Evolutionary conservation across 2,329 filamentous ascomycete species (phyloP).

Genomic region (Ustulina deusta): DNA sequence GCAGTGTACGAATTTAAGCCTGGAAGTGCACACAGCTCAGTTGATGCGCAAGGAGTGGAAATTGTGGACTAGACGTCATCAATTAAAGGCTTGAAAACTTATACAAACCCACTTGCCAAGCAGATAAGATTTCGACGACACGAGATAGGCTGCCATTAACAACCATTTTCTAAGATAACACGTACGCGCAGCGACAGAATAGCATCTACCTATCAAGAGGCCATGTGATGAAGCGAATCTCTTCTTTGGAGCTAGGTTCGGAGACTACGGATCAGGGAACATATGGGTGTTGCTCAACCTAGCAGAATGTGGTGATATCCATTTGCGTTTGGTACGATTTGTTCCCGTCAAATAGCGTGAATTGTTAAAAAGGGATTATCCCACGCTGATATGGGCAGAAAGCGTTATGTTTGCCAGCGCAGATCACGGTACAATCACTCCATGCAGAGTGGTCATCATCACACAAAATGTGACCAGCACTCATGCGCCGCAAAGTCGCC

Average conservation of each 20-base stretch:
- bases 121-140: background rate
- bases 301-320: background rate
- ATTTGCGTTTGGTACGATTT: conserved; percentile 12
- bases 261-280: background rate
- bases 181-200: background rate
- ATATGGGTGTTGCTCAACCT: conserved; percentile 1
- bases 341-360: conserved; percentile 9
- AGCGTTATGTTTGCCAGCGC: conserved; percentile 18
- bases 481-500: conserved; percentile 36
- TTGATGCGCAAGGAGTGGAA: conserved; percentile 32
- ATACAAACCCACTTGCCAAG: conserved; percentile 5
- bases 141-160: background rate
- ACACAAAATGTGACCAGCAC: conserved; percentile 21
- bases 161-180: background rate
- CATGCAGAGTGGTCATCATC: conserved; percentile 16
- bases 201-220: background rate
- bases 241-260: background rate
- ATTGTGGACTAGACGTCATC: conserved; percentile 47
- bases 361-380: background rate
- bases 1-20: conserved; percentile 23
- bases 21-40: conserved; percentile 32
- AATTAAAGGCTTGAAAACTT: conserved; percentile 21
- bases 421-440: conserved; percentile 26
- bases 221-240: background rate
- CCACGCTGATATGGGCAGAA: conserved; percentile 17